Base-by-base conservation (phyloP, 345 rosid species). In the Pistacia vera region DNA sequence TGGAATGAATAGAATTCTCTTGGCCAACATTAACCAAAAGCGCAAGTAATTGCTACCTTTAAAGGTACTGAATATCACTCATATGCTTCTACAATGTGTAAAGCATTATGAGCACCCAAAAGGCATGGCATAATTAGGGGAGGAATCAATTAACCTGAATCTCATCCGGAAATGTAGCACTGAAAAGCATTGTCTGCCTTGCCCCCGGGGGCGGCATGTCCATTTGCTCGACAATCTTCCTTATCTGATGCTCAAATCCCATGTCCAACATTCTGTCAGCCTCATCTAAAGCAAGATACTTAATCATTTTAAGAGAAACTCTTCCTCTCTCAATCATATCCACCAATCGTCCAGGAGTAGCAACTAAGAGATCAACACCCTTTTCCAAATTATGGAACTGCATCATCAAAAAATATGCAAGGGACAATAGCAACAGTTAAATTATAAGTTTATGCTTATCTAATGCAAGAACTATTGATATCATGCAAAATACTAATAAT, bases 241-340 rank as follows among this genome's bases (percentile, higher is more conserved):
- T 59, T 51, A 88, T 88, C 77, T 88, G 92, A 22, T 81, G 92
- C 77, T 86, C 92, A 77, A 88, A 88, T 38, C 92, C 92, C 92
- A 86, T 88, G 58, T 88, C 91, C 78, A 88, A 66, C 91, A 88
- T 88, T 28, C 88, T 60, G 49, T 88, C 91, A 54, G 92, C 90
- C 75, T 88, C 92, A 75, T 88, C 92, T 22, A 88, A 59, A 3
- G 88, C 88, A 86, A 88, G 63, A 64, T 85, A 85, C 58, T 64
- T 83, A 4, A 88, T 73, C 79, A 63, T 83, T 25, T 72, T 70
- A 28, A 86, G 83, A 4, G 90, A 86, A 22, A 86, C 83, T 80
- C 75, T 85, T 20, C 49, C 79, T 76, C 86, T 86, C 71, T 86
- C 88, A 25, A 88, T 81, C 87, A 86, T 77, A 80, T 86, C 92